Conservation (phyloP, 768 basidiomycete genomes). For the Steccherinum ochraceum region DNA sequence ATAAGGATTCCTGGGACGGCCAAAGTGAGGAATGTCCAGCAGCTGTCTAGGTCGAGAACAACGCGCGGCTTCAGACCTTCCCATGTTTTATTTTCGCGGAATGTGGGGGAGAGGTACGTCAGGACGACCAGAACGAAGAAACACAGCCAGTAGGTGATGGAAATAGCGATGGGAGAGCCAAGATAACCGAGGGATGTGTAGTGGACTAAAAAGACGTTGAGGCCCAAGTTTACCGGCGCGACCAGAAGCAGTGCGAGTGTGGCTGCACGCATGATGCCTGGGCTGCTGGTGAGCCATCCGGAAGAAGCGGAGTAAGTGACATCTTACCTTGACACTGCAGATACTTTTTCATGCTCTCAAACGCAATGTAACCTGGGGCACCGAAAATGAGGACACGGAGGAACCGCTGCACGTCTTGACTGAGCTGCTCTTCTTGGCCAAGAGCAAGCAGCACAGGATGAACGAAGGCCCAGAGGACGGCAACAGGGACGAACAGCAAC, state of each 20-base stretch:
- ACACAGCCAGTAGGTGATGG: conserved; percentile 64
- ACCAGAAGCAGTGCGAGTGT: conserved; percentile 57
- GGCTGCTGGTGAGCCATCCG: conserved; percentile 1
- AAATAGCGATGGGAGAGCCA: conserved; percentile 62
- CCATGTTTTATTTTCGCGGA: conserved; percentile 58
- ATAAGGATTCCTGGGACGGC: conserved; percentile 75
- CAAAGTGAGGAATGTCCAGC: conserved; percentile 52
- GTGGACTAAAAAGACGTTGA: conserved; percentile 61
- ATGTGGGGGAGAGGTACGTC: conserved; percentile 44
- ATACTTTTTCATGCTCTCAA: conserved; percentile 75
- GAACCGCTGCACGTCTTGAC: conserved; percentile 56
- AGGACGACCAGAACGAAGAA: conserved; percentile 48
- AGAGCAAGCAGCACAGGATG: conserved; percentile 56
- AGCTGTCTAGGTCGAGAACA: conserved; percentile 43
- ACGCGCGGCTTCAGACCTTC: conserved; percentile 43
- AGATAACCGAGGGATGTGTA: conserved; percentile 54
- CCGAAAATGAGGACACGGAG: conserved; percentile 58
- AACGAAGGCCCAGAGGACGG: conserved; percentile 56
- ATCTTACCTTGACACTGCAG: conserved; percentile 67
- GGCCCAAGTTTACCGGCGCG: conserved; percentile 56
- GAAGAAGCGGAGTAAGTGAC: not conserved
- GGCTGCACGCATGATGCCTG: conserved; percentile 72
- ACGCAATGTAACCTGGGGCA: conserved; percentile 69
- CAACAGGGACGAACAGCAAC: conserved; percentile 57
- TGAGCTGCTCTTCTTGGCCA: conserved; percentile 53